Percentiles rank a stretch among this genome's conserved stretches.
These are phyloP conservation scores for Lactuca saligna DNA, from an alignment of 129 eudicot genomes.

Conservation along the genomic window DNA sequence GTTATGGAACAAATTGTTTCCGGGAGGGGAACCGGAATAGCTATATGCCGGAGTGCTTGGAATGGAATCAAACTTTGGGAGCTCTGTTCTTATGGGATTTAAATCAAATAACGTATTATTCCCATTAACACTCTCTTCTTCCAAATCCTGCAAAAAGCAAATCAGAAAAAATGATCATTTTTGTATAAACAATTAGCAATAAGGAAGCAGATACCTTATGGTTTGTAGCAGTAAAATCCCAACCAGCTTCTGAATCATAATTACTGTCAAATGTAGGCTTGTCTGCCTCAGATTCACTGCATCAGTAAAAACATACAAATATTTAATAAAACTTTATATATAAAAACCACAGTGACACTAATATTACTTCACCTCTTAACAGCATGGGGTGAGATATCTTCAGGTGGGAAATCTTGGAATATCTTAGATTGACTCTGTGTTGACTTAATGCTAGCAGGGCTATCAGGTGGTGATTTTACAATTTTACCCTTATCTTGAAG, in stretches of 20 bases:
- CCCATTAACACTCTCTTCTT: constrained; percentile 43
- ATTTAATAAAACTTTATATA: neutral
- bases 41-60: constrained; percentile 74
- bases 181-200: neutral
- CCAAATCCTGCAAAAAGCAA: constrained; percentile 45
- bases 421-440: constrained; percentile 52
- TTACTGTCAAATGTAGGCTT: constrained; percentile 63
- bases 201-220: constrained; percentile 37
- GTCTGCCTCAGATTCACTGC: constrained; percentile 59
- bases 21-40: constrained; percentile 46
- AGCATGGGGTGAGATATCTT: constrained; percentile 65
- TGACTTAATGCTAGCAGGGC: constrained; percentile 54
- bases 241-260: constrained; percentile 55
- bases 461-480: constrained; percentile 59
- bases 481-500: constrained; percentile 30
- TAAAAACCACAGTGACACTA: neutral
- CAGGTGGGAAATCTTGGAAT: neutral
- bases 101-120: constrained; percentile 55
- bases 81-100: constrained; percentile 60
- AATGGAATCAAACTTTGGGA: constrained; percentile 65
- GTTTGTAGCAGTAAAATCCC: constrained; percentile 48
- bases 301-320: constrained; percentile 13
- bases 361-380: constrained; percentile 40
- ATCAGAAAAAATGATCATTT: constrained; percentile 4
- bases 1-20: constrained; percentile 46